Evolutionary conservation across 768 basidiomycete species (phyloP).

Genomic region (Paxillus ammoniavirescens): DNA sequence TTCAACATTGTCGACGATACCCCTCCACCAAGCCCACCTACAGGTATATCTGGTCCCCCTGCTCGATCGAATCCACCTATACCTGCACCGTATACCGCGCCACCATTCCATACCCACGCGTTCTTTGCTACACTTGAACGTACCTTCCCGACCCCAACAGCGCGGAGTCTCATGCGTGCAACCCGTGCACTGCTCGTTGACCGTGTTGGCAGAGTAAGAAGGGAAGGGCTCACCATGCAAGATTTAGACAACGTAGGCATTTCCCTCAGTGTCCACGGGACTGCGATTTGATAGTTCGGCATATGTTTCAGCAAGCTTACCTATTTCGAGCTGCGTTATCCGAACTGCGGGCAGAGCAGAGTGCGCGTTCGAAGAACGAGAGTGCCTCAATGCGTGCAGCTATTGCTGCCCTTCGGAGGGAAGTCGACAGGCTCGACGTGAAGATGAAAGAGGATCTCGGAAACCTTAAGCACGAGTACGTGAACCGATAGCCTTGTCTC

Average conservation of each 20-base stretch:
- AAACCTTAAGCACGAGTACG: conserved; percentile 90
- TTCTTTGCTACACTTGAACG: conserved; percentile 72
- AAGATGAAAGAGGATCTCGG: conserved; percentile 94
- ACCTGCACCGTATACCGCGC: conserved; percentile 49
- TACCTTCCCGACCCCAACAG: conserved; percentile 71
- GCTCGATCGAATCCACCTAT: conserved; percentile 2
- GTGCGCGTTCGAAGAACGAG: conserved; percentile 80
- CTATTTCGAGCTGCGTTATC: conserved; percentile 91
- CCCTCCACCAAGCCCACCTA: conserved; percentile 11
- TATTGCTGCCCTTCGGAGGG: conserved; percentile 74
- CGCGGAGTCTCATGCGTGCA: conserved; percentile 80
- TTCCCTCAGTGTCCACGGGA: not conserved
- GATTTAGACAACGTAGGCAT: conserved; percentile 78
- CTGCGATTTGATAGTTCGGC: not conserved
- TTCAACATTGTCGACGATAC: not conserved
- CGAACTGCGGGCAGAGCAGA: conserved; percentile 84
- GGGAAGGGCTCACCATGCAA: conserved; percentile 71
- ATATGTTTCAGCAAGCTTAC: conserved; percentile 77
- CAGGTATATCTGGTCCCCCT: conserved; percentile 10
- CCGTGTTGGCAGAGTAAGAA: conserved; percentile 64
- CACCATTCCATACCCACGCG: conserved; percentile 81
- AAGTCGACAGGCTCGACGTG: conserved; percentile 80
- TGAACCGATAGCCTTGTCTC: conserved; percentile 12
- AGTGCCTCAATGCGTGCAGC: conserved; percentile 77
- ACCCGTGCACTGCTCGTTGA: conserved; percentile 79